These are phyloP conservation scores for Globisporangium ultimum DNA, from an alignment of 352 stramenopile species.

Conservation along the genomic window DNA sequence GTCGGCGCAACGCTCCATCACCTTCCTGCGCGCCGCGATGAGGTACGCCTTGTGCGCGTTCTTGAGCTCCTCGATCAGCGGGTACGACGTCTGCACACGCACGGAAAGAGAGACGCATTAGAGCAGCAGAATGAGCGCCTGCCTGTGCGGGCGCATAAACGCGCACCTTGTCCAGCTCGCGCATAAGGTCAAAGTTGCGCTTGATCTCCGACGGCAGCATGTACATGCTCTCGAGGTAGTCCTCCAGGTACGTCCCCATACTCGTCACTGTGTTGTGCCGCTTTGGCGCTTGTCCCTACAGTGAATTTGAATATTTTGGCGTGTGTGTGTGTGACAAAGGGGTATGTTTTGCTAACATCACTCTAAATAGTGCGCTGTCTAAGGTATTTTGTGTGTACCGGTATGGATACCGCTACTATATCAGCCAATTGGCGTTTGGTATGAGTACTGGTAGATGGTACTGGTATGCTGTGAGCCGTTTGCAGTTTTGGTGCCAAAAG, in stretches of 20 bases:
- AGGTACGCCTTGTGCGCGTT: constrained; percentile 64
- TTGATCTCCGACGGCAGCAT: constrained; percentile 88
- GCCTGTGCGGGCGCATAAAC: not conserved
- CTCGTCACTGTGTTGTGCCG: not conserved
- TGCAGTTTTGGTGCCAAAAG: not conserved
- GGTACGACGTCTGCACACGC: constrained; percentile 55
- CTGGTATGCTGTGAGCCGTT: not conserved
- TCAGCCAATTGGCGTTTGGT: too few relatives aligned
- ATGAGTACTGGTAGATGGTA: not conserved
- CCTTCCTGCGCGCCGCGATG: constrained; percentile 48
- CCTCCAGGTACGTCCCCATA: constrained; percentile 87
- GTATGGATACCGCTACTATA: too few relatives aligned
- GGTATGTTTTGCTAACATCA: too few relatives aligned
- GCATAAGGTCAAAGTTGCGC: constrained; percentile 89
- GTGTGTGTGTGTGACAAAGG: too few relatives aligned
- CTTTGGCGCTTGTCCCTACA: too few relatives aligned
- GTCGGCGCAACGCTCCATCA: constrained; percentile 59
- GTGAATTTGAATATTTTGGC: too few relatives aligned
- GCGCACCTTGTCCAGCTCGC: constrained; percentile 80
- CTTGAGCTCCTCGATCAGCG: constrained; percentile 73
- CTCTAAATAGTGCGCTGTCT: too few relatives aligned
- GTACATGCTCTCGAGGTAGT: constrained; percentile 89
- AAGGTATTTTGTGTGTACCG: too few relatives aligned
- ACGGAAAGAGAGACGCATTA: not conserved
- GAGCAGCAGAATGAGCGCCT: not conserved